Base-by-base conservation (phyloP, 331 rosid genomes). In the Spiraea crenata region DNA sequence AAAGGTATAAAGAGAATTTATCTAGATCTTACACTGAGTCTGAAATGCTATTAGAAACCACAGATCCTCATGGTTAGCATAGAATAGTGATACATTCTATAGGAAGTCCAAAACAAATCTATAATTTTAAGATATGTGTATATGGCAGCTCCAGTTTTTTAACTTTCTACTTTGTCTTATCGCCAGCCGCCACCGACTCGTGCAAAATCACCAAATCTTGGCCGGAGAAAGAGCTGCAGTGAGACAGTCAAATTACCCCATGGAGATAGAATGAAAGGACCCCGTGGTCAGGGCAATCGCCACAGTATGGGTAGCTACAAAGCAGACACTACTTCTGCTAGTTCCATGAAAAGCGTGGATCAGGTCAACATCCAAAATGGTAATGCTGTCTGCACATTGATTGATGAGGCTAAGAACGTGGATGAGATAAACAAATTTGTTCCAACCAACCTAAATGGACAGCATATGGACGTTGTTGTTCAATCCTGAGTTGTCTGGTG, bases 201-300 rank as follows among this genome's bases (percentile, higher is more conserved):
- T 52, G 96, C 96, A 48, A 95, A 86, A 82, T 91, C 99, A 49
- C 98, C 99, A 66, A 95, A 91, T 82, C 88, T 95, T 72, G 98
- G 99, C 67, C 82, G 96, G 67, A 87, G 88, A 72, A 95, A 91
- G 86, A 86, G 87, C 81, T 74, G 71, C 80, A 77, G 58, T 48
- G 83, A 83, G 61, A 72, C 84, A 5, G 77, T 73, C 74, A 64
- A 69, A 71, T 57, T 65, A 76, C 74, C 84, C 54, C 80, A 70
- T 31, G 80, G 73, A 71, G 70, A 57, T 68, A 75, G 77, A 74
- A 85, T 72, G 72, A 88, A 81, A 79, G 86, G 80, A 38, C 57
- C 63, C 34, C 19, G 46, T 73, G 77, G 74, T 56, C 83, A 40
- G 47, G 83, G 64, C 81, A 86, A 74, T 73, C 80, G 85, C 45